Base-by-base conservation (phyloP, 352 stramenopile species). In the Blastocystis sp. region DNA sequence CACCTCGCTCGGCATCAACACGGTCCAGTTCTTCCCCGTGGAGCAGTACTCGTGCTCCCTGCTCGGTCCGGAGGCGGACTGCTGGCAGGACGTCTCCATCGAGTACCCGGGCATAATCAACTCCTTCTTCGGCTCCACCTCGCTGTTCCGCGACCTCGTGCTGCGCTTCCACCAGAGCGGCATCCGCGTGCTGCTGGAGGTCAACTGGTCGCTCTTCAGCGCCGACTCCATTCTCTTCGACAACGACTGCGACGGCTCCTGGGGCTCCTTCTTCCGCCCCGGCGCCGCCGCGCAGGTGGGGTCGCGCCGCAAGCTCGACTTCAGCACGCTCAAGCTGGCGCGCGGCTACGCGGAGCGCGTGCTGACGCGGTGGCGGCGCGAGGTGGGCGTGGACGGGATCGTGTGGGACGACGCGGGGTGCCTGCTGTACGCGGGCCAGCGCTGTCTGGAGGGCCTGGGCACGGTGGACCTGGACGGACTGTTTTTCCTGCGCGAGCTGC, bases 91-190 rank as follows among this genome's bases (percentile, higher is more conserved):
- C 0, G 14, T 68, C 11, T 59, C 52, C 61, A 84, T 70, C 74
- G n/a, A 84, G 21, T 70, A 59, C 54, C 74, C 74, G 10, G 74
- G 74, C 42, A 48, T 52, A 9, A 21, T 84, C 10, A 54, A 84
- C 74, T 42, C 24, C 11, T 59, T 48, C n/a, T 84, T 84, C 45
- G 74, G 74, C 40, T 69, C 74, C n/a, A 54, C 66, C 24, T 59
- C 74, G 38, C 74, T 69, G n/a, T 48, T 84, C 11, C 74, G 61
- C 17, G 74, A 84, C 34, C n/a, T 84, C n/a, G 74, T 84, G 2
- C 34, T 43, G 1, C 17, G 14, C 17, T 28, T 59, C 21, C 74
- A 84, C n/a, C 34, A 24, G 34, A 42, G 14, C 7, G 42, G 42
- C 40, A 40, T 84, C 11, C 45, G 48, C 28, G 74, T 84, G 42